Conservation (phyloP, 345 rosid species). For the Aethionema arabicum region DNA sequence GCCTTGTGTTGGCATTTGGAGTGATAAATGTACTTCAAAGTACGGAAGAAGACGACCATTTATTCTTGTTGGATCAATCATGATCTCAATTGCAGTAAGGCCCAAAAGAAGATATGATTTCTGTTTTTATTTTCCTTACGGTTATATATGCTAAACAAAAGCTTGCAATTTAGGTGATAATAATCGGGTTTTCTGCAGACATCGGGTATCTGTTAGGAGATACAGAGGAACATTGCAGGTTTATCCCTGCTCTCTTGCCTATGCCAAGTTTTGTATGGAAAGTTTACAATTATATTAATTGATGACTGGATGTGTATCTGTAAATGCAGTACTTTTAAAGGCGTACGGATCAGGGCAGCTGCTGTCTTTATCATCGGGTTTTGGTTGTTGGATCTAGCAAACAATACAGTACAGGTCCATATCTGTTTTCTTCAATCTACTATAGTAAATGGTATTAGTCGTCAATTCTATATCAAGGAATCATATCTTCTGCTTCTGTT, state of each 20-base stretch:
- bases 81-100: conserved; percentile 88
- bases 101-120: conserved; percentile 27
- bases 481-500: conserved; percentile 25
- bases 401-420: conserved; percentile 89
- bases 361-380: conserved; percentile 83
- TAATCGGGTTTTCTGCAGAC: conserved; percentile 99
- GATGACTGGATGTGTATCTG: conserved; percentile 10
- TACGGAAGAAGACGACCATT: conserved; percentile 91
- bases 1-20: conserved; percentile 98
- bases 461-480: conserved; percentile 12
- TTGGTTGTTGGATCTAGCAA: conserved; percentile 98
- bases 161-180: conserved; percentile 83
- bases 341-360: conserved; percentile 84
- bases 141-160: conserved; percentile 49
- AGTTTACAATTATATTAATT: background rate
- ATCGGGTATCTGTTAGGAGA: conserved; percentile 85
- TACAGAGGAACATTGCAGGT: conserved; percentile 95
- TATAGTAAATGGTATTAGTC: conserved; percentile 12
- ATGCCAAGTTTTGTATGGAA: conserved; percentile 21
- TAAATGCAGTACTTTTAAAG: conserved; percentile 75
- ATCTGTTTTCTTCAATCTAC: conserved; percentile 1
- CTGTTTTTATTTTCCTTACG: conserved; percentile 4
- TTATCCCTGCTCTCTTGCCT: conserved; percentile 19
- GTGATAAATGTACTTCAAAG: conserved; percentile 90
- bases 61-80: conserved; percentile 83